phyloP scores from a whole-genome alignment of 179 eudicot genomes.

The Amaranthus tricolor region DNA sequence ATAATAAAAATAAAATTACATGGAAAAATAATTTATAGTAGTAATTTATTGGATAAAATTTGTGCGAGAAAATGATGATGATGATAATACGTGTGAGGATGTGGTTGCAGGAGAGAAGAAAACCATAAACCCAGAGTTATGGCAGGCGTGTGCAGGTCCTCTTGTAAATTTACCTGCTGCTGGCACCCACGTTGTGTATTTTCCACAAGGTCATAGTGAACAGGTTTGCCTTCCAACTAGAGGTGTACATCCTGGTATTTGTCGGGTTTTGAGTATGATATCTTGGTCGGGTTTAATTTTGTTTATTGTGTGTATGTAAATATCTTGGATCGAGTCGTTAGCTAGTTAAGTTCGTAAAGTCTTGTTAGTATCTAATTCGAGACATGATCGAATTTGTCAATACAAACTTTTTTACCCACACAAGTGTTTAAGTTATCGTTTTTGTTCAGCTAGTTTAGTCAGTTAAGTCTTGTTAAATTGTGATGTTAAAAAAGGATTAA shows the following conservation, averaged over 20 bases:
- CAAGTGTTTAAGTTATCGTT: no score
- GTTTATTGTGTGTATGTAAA: no score
- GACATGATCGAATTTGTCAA: no score
- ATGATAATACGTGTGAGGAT: slow-evolving; percentile 35
- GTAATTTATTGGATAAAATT: background rate
- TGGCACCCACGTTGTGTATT: slow-evolving; percentile 95
- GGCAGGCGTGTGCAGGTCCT: slow-evolving; percentile 99
- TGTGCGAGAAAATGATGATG: slow-evolving; percentile 7
- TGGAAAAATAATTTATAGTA: background rate
- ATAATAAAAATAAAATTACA: background rate
- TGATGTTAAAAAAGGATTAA: no score
- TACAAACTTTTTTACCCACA: no score
- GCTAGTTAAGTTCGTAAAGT: background rate
- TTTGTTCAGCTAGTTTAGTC: no score
- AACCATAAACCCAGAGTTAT: slow-evolving; percentile 77
- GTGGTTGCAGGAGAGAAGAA: slow-evolving; percentile 63
- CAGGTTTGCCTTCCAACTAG: slow-evolving; percentile 46
- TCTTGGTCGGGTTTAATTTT: no score
- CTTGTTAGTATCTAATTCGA: no score
- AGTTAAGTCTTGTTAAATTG: no score
- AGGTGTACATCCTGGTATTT: no score
- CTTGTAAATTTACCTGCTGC: slow-evolving; percentile 90
- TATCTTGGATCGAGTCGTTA: no score
- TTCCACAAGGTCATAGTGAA: slow-evolving; percentile 99
- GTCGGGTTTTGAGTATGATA: no score